Evolutionary conservation across 768 basidiomycete genomes (phyloP).

Genomic region (Postia placenta): DNA sequence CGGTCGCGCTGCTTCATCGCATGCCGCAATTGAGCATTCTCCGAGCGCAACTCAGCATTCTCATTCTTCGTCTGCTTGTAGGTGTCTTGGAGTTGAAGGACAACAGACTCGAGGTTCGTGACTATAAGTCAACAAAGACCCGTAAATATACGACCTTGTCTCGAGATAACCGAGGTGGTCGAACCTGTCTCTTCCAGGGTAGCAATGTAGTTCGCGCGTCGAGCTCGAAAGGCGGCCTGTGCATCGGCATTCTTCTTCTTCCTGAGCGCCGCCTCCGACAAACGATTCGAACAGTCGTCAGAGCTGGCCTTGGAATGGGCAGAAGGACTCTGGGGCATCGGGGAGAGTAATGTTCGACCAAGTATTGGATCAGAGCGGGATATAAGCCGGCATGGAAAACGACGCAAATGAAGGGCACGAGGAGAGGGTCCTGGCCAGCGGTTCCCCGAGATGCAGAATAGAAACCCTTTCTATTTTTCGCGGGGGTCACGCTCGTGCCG

Average conservation of each 20-base stretch:
- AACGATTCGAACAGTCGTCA: constrained; percentile 34
- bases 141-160: constrained; percentile 9
- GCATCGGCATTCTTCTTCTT: constrained; percentile 91
- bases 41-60: constrained; percentile 53
- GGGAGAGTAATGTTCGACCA: constrained; percentile 1
- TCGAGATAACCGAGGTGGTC: constrained; percentile 12
- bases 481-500: constrained; percentile 5
- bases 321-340: constrained; percentile 22
- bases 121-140: constrained; percentile 29
- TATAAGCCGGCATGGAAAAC: constrained; percentile 48
- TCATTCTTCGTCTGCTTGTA: constrained; percentile 64
- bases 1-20: constrained; percentile 70
- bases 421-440: constrained; percentile 30
- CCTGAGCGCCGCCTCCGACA: constrained; percentile 65
- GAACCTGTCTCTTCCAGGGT: constrained; percentile 76
- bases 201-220: constrained; percentile 81
- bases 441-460: constrained; percentile 1
- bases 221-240: constrained; percentile 77
- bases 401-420: constrained; percentile 61
- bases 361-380: constrained; percentile 6
- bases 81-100: constrained; percentile 77
- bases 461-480: constrained; percentile 7
- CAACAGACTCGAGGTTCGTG: constrained; percentile 79
- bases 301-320: constrained; percentile 31
- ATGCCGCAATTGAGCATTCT: constrained; percentile 57